Base-by-base conservation (phyloP, 2,329 filamentous ascomycete species). In the Trichophyton benhamiae region DNA sequence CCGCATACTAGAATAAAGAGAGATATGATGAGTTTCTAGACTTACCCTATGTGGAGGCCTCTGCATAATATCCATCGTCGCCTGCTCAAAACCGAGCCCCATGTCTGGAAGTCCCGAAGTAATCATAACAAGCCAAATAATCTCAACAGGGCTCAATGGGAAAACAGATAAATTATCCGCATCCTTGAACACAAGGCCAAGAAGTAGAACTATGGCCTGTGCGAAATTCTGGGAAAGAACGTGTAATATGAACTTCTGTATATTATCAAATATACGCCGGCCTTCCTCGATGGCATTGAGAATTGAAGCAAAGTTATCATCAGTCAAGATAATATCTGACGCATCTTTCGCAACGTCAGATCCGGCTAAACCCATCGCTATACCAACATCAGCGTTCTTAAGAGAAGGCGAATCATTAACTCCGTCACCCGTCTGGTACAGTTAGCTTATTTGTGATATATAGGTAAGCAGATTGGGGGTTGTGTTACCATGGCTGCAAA, bases 101-200 rank as follows among this genome's bases (percentile, higher is more conserved):
- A 95, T 92, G 62, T 91, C 91, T 0, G 90, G 90, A 72, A 94
- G 84, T 61, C 87, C 88, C 44, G 88, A 92, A 0, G 91, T 95
- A 60, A 94, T 82, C 87, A 95, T 91, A 74, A 95, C 95, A 72
- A 95, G 89, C 90, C 89, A 95, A 62, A 95, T 82, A 64, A 95
- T 92, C 68, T 95, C 86, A 9, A 95, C 84, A 0, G 90, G 89
- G 0, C 88, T 85, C 49, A 95, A 83, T 3, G 90, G 90, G 73
- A 95, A 95, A 8, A 95, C 89, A 0, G 89, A 94, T 63, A 88
- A 80, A 5, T 83, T 81, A 7, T 79, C 76, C 1, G 73, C 66
- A 70, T 95, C 90, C 68, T 89, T 87, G 76, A 95, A 95, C 0
- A 80, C 87, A 3, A 95, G 83, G 60, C 90, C 90, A 41, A 89